Evolutionary conservation across 1,284 basidiomycete species (phyloP).

Genomic region (Irpex sp.): DNA sequence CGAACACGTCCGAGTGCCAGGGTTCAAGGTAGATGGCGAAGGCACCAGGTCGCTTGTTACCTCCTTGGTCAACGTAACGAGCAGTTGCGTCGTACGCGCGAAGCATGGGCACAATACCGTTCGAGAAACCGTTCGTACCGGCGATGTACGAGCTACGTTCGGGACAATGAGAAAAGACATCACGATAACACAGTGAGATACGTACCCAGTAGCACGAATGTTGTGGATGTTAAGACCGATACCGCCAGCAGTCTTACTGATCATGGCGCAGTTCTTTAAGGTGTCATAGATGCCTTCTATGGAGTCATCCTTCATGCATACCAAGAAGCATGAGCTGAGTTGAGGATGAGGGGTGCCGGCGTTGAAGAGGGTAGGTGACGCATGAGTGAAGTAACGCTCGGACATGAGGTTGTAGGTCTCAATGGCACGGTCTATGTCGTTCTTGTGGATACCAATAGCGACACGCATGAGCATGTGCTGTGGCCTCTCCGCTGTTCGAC

Average conservation of each 20-base stretch:
- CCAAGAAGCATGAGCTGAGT: slow-evolving; percentile 96
- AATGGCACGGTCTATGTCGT: slow-evolving; percentile 85
- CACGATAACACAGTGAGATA: neutral
- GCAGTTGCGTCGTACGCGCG: slow-evolving; percentile 98
- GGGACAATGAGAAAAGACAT: slow-evolving; percentile 18
- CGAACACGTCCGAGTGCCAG: slow-evolving; percentile 97
- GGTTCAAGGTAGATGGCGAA: slow-evolving; percentile 98
- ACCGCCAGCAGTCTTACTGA: slow-evolving; percentile 98
- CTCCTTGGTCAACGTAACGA: slow-evolving; percentile 98
- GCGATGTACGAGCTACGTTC: slow-evolving; percentile 76
- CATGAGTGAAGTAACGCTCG: slow-evolving; percentile 96
- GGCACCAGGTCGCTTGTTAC: slow-evolving; percentile 98
- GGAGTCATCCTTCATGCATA: slow-evolving; percentile 98
- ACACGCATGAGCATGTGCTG: slow-evolving; percentile 99
- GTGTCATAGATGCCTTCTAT: slow-evolving; percentile 99
- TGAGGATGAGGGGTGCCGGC: slow-evolving; percentile 96
- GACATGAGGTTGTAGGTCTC: slow-evolving; percentile 97
- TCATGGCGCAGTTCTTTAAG: slow-evolving; percentile 98
- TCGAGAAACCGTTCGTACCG: slow-evolving; percentile 97
- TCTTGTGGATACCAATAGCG: slow-evolving; percentile 94
- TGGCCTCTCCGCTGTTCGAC: slow-evolving; percentile 94
- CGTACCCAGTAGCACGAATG: slow-evolving; percentile 92
- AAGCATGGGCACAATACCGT: slow-evolving; percentile 99
- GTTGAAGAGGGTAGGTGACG: slow-evolving; percentile 98
- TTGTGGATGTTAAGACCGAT: slow-evolving; percentile 97